Conservation (phyloP, 2,329 filamentous ascomycete genomes). For the Alternaria postmessia region DNA sequence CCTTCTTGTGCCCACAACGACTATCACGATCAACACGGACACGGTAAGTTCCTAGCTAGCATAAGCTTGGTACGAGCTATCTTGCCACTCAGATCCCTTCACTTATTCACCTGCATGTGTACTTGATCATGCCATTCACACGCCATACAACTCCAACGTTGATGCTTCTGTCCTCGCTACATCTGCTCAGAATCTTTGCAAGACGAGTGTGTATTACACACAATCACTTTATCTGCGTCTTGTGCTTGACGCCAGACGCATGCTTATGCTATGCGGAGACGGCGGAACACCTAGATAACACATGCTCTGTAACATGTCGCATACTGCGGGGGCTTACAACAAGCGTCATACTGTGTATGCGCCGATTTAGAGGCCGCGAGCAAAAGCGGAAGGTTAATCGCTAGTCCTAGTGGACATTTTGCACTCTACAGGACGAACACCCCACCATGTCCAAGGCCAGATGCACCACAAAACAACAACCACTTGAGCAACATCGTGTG, state of each 20-base stretch:
- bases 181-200: not conserved
- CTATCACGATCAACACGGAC: constrained; percentile 29
- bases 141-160: not conserved
- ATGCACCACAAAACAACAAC: not conserved
- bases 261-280: constrained; percentile 8
- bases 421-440: not conserved
- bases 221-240: not conserved
- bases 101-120: constrained; percentile 13
- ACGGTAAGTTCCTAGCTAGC: constrained; percentile 23
- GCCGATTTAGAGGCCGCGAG: not conserved
- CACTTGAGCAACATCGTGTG: constrained; percentile 5
- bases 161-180: not conserved
- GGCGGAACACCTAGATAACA: constrained; percentile 18
- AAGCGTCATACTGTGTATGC: constrained; percentile 8
- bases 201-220: not conserved
- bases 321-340: constrained; percentile 19
- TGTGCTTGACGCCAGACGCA: not conserved
- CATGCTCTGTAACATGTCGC: constrained; percentile 15
- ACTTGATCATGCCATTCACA: constrained; percentile 13
- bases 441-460: not conserved
- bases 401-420: not conserved
- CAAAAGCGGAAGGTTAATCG: constrained; percentile 1
- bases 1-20: constrained; percentile 26
- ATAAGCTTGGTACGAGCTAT: constrained; percentile 26
- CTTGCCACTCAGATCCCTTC: constrained; percentile 22